A percentile compares a stretch with the other conserved stretches of the same genome.
Evolutionary conservation across 2,329 filamentous ascomycete species (phyloP).

Genomic region (Colletotrichum sp.): DNA sequence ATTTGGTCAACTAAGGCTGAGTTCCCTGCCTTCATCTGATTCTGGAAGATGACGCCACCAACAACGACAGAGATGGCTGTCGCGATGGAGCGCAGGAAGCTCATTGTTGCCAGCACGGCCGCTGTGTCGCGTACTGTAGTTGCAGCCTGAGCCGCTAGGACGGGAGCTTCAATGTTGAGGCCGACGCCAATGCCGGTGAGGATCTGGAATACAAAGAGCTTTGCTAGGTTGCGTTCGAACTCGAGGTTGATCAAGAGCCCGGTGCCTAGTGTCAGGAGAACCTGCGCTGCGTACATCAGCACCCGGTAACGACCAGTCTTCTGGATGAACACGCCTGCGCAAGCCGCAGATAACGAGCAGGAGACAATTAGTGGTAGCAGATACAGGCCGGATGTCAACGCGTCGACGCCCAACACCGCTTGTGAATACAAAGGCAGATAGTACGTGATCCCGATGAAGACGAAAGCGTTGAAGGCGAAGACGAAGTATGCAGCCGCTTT

Average conservation of each 20-base stretch:
- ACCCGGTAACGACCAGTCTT: constrained; percentile 70
- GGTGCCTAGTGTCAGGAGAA: constrained; percentile 67
- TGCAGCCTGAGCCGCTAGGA: constrained; percentile 71
- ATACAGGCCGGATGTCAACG: constrained; percentile 36
- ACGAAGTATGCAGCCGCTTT: constrained; percentile 70
- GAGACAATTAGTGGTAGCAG: constrained; percentile 34
- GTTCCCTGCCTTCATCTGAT: constrained; percentile 60
- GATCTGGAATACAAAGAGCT: constrained; percentile 66
- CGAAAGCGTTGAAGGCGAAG: constrained; percentile 71
- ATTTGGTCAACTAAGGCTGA: not conserved
- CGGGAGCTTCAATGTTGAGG: constrained; percentile 71
- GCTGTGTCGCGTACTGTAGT: constrained; percentile 62
- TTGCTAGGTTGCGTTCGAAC: constrained; percentile 57
- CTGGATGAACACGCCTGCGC: constrained; percentile 46
- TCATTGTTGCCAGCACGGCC: constrained; percentile 70
- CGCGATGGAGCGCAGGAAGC: constrained; percentile 71
- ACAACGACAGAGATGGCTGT: constrained; percentile 73
- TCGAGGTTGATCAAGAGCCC: constrained; percentile 69
- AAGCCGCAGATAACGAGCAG: constrained; percentile 24
- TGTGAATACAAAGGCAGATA: constrained; percentile 55
- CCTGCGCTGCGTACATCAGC: constrained; percentile 62
- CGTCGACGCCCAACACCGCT: constrained; percentile 35
- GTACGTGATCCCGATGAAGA: constrained; percentile 66
- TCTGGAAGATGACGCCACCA: constrained; percentile 80
- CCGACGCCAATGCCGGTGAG: constrained; percentile 69